Conservation (phyloP, 805 yeast genomes). For the Candida bentonensis region DNA sequence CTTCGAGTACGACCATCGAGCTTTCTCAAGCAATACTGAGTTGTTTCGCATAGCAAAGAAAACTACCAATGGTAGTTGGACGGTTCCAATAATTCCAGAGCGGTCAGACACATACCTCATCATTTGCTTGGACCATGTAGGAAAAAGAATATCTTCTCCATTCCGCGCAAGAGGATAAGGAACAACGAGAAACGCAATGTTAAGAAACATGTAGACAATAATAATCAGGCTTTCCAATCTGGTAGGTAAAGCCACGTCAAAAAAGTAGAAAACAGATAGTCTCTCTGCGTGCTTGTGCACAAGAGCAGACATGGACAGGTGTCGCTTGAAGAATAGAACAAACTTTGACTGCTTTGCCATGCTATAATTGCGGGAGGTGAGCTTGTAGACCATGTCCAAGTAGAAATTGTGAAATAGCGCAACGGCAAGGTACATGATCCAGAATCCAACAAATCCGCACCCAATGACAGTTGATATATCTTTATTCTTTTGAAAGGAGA, state of each 20-base stretch:
- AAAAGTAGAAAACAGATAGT: constrained; percentile 12
- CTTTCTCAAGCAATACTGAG: constrained; percentile 36
- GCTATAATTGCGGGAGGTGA: constrained; percentile 11
- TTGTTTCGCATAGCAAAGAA: constrained; percentile 54
- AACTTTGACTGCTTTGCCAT: constrained; percentile 12
- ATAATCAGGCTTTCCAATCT: constrained; percentile 36
- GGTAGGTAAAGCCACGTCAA: constrained; percentile 30
- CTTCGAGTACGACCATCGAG: constrained; percentile 43
- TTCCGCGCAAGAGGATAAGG: constrained; percentile 20
- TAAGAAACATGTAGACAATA: constrained; percentile 25
- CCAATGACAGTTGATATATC: not conserved
- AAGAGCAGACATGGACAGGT: constrained; percentile 25
- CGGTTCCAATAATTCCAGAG: constrained; percentile 35
- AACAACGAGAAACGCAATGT: constrained; percentile 17
- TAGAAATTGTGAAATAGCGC: constrained; percentile 6
- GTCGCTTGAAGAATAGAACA: constrained; percentile 13
- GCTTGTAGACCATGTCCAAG: constrained; percentile 5
- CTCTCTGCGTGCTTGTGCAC: constrained; percentile 17
- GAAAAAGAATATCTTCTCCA: constrained; percentile 27
- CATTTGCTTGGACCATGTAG: constrained; percentile 22
- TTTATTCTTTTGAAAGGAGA: not conserved
- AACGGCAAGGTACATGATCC: not conserved
- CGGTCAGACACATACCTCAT: constrained; percentile 37
- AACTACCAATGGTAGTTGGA: constrained; percentile 36
- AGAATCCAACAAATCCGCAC: not conserved